Conservation (phyloP, 331 rosid genomes). For the Quercus lobata region DNA sequence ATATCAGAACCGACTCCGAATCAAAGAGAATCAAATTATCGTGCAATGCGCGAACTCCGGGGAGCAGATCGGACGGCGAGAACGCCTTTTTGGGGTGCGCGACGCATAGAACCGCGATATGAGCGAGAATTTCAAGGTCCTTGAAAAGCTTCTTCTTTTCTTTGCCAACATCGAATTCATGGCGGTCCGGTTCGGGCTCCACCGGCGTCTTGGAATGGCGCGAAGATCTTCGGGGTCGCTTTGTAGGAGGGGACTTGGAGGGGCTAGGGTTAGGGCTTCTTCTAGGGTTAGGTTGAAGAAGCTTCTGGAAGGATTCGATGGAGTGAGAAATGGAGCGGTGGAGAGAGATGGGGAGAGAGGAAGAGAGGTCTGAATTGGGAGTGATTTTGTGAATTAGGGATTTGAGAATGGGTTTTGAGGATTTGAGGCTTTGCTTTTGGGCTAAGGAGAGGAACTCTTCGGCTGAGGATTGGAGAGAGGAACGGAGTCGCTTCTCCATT, state of each 20-base stretch:
- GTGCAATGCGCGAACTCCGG: conserved; percentile 62
- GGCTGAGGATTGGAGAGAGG: conserved; percentile 61
- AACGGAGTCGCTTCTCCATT: conserved; percentile 83
- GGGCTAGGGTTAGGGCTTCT: conserved; percentile 7
- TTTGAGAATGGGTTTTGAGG: conserved; percentile 64
- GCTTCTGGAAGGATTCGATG: conserved; percentile 39
- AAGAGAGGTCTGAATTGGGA: conserved; percentile 48
- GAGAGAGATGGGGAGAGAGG: conserved; percentile 68
- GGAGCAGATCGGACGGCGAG: conserved; percentile 39
- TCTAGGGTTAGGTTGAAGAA: conserved; percentile 21
- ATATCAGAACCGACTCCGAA: conserved; percentile 41
- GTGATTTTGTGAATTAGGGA: conserved; percentile 60
- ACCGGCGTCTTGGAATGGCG: conserved; percentile 33
- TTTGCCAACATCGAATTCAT: background rate
- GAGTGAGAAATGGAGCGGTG: conserved; percentile 38
- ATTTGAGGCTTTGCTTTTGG: conserved; percentile 40
- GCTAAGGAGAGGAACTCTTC: conserved; percentile 55
- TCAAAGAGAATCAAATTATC: conserved; percentile 59
- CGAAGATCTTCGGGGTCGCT: conserved; percentile 60
- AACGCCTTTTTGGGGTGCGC: conserved; percentile 59
- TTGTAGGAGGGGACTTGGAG: conserved; percentile 47
- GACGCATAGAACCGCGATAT: conserved; percentile 43
- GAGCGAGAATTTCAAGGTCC: conserved; percentile 49
- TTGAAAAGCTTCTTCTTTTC: conserved; percentile 27
- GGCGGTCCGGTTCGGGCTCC: conserved; percentile 2